A percentile compares a stretch with the other conserved stretches of the same genome.
Evolutionary conservation across 257 asterid species (phyloP).

Genomic region (Fraxinus cuspidata): DNA sequence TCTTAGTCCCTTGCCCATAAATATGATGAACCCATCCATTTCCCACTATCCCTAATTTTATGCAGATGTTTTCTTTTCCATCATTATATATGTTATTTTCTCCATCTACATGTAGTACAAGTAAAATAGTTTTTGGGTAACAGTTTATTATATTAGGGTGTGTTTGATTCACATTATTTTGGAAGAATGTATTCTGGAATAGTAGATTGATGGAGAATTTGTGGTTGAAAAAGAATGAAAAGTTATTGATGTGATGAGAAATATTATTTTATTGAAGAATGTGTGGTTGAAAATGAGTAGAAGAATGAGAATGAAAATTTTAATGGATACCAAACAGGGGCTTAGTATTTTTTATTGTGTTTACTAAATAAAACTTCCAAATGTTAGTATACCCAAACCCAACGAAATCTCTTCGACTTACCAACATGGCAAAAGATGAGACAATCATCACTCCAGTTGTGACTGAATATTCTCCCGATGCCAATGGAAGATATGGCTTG

Average conservation of each 20-base stretch:
- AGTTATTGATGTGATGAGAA: no score
- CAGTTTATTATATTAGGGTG: no score
- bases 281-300: no score
- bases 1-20: neutral
- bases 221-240: no score
- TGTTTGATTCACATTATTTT: no score
- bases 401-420: conserved; percentile 30
- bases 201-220: no score
- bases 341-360: neutral
- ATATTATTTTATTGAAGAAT: no score
- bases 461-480: conserved; percentile 90
- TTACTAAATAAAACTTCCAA: neutral
- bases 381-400: neutral
- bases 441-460: conserved; percentile 63
- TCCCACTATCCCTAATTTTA: neutral
- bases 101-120: neutral
- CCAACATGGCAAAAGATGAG: conserved; percentile 78
- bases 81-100: neutral
- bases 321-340: no score
- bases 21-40: no score
- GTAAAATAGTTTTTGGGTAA: neutral
- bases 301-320: no score
- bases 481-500: conserved; percentile 94
- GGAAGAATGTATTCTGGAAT: no score
- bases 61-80: neutral